phyloP scores from a whole-genome alignment of 257 asterid genomes.

The Eucommia ulmoides region DNA sequence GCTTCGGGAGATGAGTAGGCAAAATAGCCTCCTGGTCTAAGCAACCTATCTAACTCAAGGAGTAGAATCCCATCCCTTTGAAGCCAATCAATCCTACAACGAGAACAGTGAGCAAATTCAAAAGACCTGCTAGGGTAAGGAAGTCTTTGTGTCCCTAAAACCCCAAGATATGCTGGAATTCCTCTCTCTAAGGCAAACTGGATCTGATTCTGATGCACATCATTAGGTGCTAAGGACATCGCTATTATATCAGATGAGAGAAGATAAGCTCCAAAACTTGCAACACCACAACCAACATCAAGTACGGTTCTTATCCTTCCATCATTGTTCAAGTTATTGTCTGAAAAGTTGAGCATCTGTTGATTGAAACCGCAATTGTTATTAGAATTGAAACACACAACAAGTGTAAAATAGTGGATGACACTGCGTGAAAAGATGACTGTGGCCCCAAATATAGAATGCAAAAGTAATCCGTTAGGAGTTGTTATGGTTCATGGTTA shows the following conservation, averaged over 20 bases:
- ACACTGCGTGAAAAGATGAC: too few species aligned
- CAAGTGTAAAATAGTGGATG: too few species aligned
- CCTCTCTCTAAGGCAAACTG: conserved; percentile 96
- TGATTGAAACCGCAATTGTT: conserved; percentile 5
- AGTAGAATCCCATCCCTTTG: conserved; percentile 91
- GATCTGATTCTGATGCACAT: conserved; percentile 93
- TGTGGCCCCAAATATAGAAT: neutral
- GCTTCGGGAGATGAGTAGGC: conserved; percentile 96
- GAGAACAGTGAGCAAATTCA: conserved; percentile 91
- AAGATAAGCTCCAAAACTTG: conserved; percentile 93
- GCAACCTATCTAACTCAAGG: conserved; percentile 84
- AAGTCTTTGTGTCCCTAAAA: conserved; percentile 90
- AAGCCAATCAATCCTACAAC: conserved; percentile 95
- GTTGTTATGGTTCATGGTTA: too few species aligned
- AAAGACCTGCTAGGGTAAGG: conserved; percentile 96
- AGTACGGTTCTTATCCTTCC: conserved; percentile 77
- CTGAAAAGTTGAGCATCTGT: conserved; percentile 80
- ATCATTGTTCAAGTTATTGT: conserved; percentile 53
- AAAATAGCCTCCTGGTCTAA: conserved; percentile 93
- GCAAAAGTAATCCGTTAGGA: too few species aligned
- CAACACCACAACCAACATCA: conserved; percentile 96
- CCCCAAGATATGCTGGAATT: conserved; percentile 92
- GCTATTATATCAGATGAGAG: conserved; percentile 75
- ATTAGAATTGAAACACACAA: too few species aligned
- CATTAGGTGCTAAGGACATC: conserved; percentile 93